Conservation (phyloP, 345 rosid genomes). For the Psidium friedrichsthalianum region DNA sequence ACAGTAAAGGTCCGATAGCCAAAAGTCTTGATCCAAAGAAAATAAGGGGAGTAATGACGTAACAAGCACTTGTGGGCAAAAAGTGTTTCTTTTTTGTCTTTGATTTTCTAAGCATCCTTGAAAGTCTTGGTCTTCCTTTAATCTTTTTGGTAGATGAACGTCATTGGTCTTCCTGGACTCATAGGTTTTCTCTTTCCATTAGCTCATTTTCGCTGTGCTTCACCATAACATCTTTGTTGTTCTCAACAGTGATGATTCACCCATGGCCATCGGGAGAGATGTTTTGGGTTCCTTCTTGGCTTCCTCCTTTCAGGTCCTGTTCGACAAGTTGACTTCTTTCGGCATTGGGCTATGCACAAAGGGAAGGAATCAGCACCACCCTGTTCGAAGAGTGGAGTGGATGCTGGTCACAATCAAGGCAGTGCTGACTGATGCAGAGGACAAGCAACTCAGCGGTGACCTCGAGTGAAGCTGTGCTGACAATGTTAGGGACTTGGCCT, state of each 20-base stretch:
- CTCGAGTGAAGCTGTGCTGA: not conserved
- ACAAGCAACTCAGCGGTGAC: fast-evolving
- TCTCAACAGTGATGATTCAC: not conserved
- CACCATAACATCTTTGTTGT: fast-evolving
- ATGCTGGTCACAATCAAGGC: not conserved
- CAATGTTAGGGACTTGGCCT: not conserved
- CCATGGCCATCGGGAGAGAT: not conserved
- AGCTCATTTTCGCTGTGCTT: not conserved
- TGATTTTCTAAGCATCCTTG: too few species aligned
- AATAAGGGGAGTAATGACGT: too few species aligned
- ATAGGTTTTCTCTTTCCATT: not conserved
- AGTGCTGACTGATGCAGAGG: not conserved
- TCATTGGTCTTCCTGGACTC: too few species aligned
- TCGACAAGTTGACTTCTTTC: not conserved
- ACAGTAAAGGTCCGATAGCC: too few species aligned
- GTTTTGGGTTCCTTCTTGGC: not conserved
- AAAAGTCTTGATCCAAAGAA: too few species aligned
- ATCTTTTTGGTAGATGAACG: too few species aligned
- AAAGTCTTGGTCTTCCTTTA: too few species aligned
- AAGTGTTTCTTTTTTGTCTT: too few species aligned
- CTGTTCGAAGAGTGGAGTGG: fast-evolving
- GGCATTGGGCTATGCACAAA: fast-evolving
- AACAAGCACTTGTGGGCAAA: too few species aligned
- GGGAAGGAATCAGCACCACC: fast-evolving
- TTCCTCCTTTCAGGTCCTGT: not conserved